Conservation (phyloP, 208 protist genomes). For the Kentomonas sorsogonicus region DNA sequence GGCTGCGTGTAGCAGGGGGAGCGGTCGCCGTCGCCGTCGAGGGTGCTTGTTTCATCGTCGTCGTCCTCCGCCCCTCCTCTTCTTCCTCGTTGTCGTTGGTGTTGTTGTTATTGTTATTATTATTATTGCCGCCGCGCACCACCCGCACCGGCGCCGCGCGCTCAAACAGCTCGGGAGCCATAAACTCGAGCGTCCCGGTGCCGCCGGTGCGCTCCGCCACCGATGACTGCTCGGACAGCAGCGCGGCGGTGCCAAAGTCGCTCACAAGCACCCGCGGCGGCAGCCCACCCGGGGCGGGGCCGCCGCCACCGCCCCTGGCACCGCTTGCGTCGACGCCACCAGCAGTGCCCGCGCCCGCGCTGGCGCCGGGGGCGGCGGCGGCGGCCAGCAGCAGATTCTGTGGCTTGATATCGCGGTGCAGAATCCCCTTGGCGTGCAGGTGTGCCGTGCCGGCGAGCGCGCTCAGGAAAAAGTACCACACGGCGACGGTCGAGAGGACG, state of each 20-base stretch:
- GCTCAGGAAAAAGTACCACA: constrained; percentile 89
- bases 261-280: constrained; percentile 79
- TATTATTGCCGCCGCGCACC: background rate
- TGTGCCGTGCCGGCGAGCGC: constrained; percentile 71
- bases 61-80: background rate
- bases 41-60: background rate
- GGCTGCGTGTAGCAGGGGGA: constrained; percentile 43
- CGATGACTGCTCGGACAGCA: constrained; percentile 34
- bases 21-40: background rate
- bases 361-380: constrained; percentile 19
- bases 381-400: constrained; percentile 82
- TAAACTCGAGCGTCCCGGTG: constrained; percentile 87
- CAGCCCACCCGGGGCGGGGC: too few species aligned
- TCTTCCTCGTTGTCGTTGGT: background rate
- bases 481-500: constrained; percentile 65
- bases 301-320: too few species aligned
- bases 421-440: constrained; percentile 77
- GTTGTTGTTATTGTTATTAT: constrained; percentile 3
- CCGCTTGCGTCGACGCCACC: too few species aligned
- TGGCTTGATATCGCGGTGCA: constrained; percentile 88
- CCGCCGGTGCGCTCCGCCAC: constrained; percentile 66
- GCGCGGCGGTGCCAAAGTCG: constrained; percentile 81
- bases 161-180: constrained; percentile 87
- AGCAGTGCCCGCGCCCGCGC: too few species aligned
- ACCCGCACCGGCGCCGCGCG: constrained; percentile 14